phyloP scores from a whole-genome alignment of 805 yeast genomes.

The Komagataella populi region DNA sequence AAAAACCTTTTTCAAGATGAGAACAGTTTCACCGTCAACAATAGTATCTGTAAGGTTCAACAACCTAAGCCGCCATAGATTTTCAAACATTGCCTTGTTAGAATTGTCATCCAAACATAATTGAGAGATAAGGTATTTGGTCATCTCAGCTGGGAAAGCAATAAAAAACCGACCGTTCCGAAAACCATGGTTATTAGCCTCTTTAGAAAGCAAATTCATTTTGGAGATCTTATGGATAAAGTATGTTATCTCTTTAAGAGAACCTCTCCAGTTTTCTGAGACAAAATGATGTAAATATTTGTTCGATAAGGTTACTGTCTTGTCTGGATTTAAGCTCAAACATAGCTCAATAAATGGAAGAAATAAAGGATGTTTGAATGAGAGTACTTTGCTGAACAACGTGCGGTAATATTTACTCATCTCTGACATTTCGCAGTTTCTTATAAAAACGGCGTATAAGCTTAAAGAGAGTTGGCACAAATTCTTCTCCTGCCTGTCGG shows the following conservation, averaged over 20 bases:
- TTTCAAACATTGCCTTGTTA: not conserved
- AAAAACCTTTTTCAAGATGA: not conserved
- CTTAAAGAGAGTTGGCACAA: not conserved
- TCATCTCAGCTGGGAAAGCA: not conserved
- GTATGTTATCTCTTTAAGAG: slow-evolving; percentile 22
- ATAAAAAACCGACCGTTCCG: not conserved
- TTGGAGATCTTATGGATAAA: slow-evolving; percentile 15
- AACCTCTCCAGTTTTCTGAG: slow-evolving; percentile 23
- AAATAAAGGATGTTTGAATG: slow-evolving; percentile 20
- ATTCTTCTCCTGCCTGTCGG: not conserved
- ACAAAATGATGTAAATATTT: slow-evolving; percentile 36
- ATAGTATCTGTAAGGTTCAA: not conserved
- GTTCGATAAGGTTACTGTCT: slow-evolving; percentile 28
- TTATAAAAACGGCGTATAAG: not conserved
- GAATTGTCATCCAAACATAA: not conserved
- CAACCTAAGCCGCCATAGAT: not conserved
- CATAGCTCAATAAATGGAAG: slow-evolving; percentile 33
- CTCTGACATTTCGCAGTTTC: slow-evolving; percentile 10
- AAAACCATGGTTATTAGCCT: not conserved
- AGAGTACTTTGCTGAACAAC: slow-evolving; percentile 25
- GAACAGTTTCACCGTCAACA: not conserved
- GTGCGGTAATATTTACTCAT: slow-evolving; percentile 32
- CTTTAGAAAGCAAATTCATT: not conserved
- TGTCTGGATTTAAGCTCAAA: slow-evolving; percentile 26
- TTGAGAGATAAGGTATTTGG: not conserved